Evolutionary conservation across 2,329 filamentous ascomycete genomes (phyloP).

Genomic region (Colletotrichum costaricense): DNA sequence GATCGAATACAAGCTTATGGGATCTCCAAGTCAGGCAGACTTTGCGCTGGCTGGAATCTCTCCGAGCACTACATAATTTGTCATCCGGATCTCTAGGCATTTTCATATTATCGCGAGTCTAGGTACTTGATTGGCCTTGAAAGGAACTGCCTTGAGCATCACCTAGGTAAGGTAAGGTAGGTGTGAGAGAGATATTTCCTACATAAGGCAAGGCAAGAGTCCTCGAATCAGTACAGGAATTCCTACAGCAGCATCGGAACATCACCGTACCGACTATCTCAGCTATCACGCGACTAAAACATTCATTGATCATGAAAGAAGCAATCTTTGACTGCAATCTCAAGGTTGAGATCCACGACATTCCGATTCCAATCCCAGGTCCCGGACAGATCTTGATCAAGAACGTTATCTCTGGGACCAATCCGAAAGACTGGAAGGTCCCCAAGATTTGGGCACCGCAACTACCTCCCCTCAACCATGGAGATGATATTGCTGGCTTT

Average conservation of each 20-base stretch:
- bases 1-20: background rate
- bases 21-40: background rate
- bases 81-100: background rate
- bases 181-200: too few relatives aligned
- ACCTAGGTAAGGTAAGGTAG: too few relatives aligned
- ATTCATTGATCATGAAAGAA: background rate
- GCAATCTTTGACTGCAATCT: background rate
- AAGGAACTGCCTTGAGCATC: background rate
- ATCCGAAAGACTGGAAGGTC: conserved; percentile 41
- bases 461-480: conserved; percentile 14
- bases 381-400: conserved; percentile 34
- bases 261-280: background rate
- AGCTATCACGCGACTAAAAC: too few relatives aligned
- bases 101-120: background rate
- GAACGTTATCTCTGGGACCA: conserved; percentile 33
- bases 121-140: background rate
- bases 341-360: background rate
- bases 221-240: background rate
- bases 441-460: background rate
- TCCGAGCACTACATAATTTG: background rate
- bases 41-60: background rate
- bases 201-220: background rate
- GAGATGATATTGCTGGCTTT: conserved; percentile 39
- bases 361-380: conserved; percentile 24
- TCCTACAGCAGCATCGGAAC: background rate